A percentile compares a stretch with the other conserved stretches of the same genome.
These are phyloP conservation scores for carrot (Daucus carota) DNA, from an alignment of 129 eudicot species.

Conservation along the genomic window DNA sequence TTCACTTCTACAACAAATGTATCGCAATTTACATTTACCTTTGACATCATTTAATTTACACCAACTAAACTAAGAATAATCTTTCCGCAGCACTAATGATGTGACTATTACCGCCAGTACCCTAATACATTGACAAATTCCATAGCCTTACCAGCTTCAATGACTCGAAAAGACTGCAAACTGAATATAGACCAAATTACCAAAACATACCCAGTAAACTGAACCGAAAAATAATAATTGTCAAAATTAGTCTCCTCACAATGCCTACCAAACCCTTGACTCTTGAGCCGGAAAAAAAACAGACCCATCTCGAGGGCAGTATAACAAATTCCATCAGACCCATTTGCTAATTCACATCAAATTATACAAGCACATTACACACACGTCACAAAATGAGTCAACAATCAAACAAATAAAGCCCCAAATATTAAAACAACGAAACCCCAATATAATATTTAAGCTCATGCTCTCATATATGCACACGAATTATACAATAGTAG, in stretches of 20 bases:
- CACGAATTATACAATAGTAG: not conserved
- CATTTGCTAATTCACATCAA: not conserved
- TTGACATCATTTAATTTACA: not conserved
- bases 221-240: too few species aligned
- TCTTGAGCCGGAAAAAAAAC: not conserved
- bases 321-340: not conserved
- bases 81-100: not conserved
- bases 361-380: not conserved
- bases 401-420: not conserved
- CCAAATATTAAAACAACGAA: not conserved
- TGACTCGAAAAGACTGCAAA: too few species aligned
- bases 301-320: not conserved
- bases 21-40: not conserved
- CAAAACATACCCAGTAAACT: too few species aligned
- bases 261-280: not conserved
- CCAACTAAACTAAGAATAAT: not conserved
- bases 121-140: not conserved
- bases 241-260: not conserved
- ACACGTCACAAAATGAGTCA: not conserved
- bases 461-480: not conserved
- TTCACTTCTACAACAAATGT: not conserved
- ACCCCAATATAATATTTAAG: not conserved
- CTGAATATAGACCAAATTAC: too few species aligned
- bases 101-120: not conserved
- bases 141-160: not conserved